These are phyloP conservation scores for Ambrosia hybrid DNA, from an alignment of 140 eudicot genomes.

Conservation along the genomic window DNA sequence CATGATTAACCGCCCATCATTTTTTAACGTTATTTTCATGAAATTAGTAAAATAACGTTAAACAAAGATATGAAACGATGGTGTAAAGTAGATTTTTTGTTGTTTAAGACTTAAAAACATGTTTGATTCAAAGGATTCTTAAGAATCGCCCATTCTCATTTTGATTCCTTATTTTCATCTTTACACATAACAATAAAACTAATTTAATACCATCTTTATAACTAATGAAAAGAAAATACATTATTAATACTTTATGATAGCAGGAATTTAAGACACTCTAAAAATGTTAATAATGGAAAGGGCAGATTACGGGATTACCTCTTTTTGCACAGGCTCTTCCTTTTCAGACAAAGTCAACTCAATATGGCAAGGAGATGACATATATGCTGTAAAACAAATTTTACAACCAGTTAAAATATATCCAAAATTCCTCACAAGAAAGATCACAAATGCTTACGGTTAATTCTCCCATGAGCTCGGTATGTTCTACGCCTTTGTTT, in stretches of 20 bases:
- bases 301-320: constrained; percentile 36
- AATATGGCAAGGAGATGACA: constrained; percentile 78
- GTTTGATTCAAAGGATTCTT: no score
- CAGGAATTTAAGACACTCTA: not conserved
- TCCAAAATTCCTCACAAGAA: not conserved
- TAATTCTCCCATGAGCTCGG: constrained; percentile 73
- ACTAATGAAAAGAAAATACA: not conserved
- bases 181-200: not conserved
- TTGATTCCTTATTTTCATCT: no score
- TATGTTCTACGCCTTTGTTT: constrained; percentile 71
- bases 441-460: constrained; percentile 37
- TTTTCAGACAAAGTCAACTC: constrained; percentile 72
- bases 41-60: no score
- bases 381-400: constrained; percentile 45
- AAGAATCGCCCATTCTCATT: no score
- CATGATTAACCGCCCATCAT: no score
- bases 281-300: not conserved
- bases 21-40: no score
- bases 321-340: constrained; percentile 77
- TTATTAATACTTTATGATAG: not conserved
- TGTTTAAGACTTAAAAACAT: no score
- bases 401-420: not conserved
- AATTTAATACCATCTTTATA: not conserved
- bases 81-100: not conserved
- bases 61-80: not conserved